These are phyloP conservation scores for Microdochium trichocladiopsis DNA, from an alignment of 2,329 filamentous ascomycete genomes.

Conservation along the genomic window DNA sequence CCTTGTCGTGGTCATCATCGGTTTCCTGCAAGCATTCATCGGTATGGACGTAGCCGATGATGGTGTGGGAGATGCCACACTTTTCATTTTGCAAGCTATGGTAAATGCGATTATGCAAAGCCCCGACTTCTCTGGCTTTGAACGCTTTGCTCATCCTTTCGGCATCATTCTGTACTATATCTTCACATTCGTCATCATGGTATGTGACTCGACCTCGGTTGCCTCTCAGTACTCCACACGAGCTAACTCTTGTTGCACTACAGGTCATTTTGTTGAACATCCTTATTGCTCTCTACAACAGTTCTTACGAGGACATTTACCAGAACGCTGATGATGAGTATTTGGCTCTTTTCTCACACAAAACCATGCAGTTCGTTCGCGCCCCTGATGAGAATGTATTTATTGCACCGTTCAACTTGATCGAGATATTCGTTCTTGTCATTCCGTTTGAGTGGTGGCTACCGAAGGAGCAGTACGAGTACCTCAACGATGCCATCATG, in stretches of 20 bases:
- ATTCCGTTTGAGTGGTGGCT: constrained; percentile 96
- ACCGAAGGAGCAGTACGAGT: constrained; percentile 63
- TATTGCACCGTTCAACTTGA: constrained; percentile 89
- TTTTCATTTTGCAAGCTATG: constrained; percentile 76
- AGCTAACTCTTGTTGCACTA: background rate
- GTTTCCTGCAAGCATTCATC: constrained; percentile 89
- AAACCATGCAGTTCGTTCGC: constrained; percentile 94
- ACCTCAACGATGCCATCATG: constrained; percentile 87
- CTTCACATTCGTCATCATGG: constrained; percentile 97
- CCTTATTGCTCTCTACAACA: constrained; percentile 95
- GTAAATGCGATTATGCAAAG: constrained; percentile 85
- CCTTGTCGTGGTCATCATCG: constrained; percentile 73
- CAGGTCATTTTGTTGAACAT: constrained; percentile 80
- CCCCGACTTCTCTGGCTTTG: constrained; percentile 84
- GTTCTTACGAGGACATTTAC: constrained; percentile 90
- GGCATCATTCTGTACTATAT: constrained; percentile 94
- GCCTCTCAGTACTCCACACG: constrained; percentile 14
- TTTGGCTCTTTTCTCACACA: constrained; percentile 85
- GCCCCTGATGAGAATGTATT: constrained; percentile 98
- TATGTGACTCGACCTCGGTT: constrained; percentile 26
- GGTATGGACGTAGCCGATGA: constrained; percentile 81
- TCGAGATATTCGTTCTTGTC: constrained; percentile 76
- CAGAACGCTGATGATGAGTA: constrained; percentile 93
- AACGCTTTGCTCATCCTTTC: constrained; percentile 86
- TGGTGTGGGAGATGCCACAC: constrained; percentile 58